Conservation (phyloP, 164 flowering plant genomes). For the Vitis vinifera region DNA sequence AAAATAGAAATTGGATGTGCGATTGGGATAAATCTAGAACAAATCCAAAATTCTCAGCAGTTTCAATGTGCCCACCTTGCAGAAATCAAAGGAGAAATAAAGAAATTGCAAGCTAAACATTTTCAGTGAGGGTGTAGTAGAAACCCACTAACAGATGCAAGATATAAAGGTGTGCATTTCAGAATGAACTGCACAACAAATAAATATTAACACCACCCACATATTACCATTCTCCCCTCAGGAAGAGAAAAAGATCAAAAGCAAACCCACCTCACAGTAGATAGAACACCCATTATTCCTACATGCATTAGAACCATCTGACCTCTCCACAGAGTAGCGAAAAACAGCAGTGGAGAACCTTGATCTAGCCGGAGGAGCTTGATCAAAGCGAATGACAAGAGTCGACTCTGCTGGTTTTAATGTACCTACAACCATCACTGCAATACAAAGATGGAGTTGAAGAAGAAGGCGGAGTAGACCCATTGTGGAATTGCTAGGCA, state of each 20-base stretch:
- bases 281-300: constrained; percentile 35
- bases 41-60: too few species aligned
- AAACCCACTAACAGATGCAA: too few species aligned
- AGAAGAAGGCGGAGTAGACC: constrained; percentile 26
- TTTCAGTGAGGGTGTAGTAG: too few species aligned
- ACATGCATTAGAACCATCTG: constrained; percentile 40
- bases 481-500: constrained; percentile 19
- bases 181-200: too few species aligned
- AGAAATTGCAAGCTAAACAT: too few species aligned
- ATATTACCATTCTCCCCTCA: too few species aligned
- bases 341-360: constrained; percentile 45
- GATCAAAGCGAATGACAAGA: constrained; percentile 33
- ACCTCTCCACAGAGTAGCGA: constrained; percentile 27
- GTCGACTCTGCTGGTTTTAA: constrained; percentile 28
- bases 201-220: too few species aligned
- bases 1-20: too few species aligned
- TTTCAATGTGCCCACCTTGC: too few species aligned
- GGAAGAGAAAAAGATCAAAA: neutral
- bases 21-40: too few species aligned
- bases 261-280: constrained; percentile 42
- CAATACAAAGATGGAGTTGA: constrained; percentile 15
- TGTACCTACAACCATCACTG: constrained; percentile 13
- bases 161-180: too few species aligned
- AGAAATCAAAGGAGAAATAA: neutral
- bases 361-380: constrained; percentile 37